Evolutionary conservation across 495 filamentous ascomycete genomes (phyloP).

Genomic region (Talaromyces nanjingensis): DNA sequence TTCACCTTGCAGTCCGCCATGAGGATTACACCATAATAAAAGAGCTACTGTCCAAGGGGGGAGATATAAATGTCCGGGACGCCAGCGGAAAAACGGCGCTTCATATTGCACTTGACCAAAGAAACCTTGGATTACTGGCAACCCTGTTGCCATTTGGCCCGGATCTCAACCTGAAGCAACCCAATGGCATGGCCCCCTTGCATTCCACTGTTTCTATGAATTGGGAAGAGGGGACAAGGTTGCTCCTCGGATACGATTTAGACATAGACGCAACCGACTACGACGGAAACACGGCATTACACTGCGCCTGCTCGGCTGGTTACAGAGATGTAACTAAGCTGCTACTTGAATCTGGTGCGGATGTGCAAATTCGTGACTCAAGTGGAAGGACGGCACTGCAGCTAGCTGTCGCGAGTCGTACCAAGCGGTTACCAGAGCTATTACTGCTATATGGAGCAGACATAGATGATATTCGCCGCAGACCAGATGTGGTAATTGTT

Average conservation of each 20-base stretch:
- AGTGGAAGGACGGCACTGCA: background rate
- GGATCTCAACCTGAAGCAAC: background rate
- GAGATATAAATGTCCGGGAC: background rate
- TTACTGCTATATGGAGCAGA: background rate
- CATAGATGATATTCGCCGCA: background rate
- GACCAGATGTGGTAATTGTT: background rate
- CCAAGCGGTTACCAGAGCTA: background rate
- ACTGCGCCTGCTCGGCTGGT: background rate
- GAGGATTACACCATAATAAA: background rate
- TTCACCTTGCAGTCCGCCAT: background rate
- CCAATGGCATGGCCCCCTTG: background rate
- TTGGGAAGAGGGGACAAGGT: background rate
- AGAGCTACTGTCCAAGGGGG: background rate
- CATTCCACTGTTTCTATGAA: background rate
- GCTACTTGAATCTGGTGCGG: background rate
- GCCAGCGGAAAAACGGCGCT: background rate
- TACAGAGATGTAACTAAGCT: background rate
- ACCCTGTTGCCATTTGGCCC: background rate
- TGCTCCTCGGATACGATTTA: background rate
- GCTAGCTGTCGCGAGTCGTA: background rate
- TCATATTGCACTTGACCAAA: background rate
- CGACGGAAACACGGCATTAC: slow-evolving; percentile 4
- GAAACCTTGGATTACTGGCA: background rate
- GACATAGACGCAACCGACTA: background rate
- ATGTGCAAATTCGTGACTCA: background rate